Conservation (phyloP, 2,329 filamentous ascomycete species). For the Aspergillus fischeri region DNA sequence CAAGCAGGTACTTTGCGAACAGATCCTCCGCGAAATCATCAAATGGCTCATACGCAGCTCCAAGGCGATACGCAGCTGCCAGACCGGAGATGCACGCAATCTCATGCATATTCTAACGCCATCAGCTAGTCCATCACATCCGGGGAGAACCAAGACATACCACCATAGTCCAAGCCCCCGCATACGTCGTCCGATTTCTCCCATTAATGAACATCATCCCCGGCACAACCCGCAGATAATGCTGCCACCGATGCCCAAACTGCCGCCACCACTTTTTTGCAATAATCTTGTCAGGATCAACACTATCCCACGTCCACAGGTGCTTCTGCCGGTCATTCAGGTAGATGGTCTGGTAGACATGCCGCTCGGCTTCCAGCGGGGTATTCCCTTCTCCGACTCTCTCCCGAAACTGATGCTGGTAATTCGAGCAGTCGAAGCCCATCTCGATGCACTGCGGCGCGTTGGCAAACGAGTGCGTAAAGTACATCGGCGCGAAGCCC, state of each 20-base stretch:
- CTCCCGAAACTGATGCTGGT: constrained; percentile 65
- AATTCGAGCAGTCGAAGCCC: constrained; percentile 72
- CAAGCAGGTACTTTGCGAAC: constrained; percentile 31
- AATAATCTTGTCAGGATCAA: constrained; percentile 55
- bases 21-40: constrained; percentile 31
- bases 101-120: constrained; percentile 53
- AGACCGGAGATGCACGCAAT: constrained; percentile 68
- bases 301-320: constrained; percentile 55
- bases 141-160: constrained; percentile 39
- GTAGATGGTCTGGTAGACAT: constrained; percentile 67
- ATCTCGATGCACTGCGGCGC: constrained; percentile 55
- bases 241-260: constrained; percentile 57
- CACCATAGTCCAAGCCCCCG: constrained; percentile 65
- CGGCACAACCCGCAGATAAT: constrained; percentile 61
- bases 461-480: constrained; percentile 53
- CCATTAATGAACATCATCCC: constrained; percentile 70
- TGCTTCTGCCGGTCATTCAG: constrained; percentile 54
- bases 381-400: constrained; percentile 23
- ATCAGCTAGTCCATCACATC: neutral
- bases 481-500: constrained; percentile 57
- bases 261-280: constrained; percentile 61
- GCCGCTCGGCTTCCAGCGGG: constrained; percentile 48
- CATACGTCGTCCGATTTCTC: constrained; percentile 58
- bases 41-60: constrained; percentile 54
- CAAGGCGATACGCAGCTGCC: constrained; percentile 65